These are phyloP conservation scores for Colletotrichum melonis DNA, from an alignment of 2,329 filamentous ascomycete species.

Conservation along the genomic window DNA sequence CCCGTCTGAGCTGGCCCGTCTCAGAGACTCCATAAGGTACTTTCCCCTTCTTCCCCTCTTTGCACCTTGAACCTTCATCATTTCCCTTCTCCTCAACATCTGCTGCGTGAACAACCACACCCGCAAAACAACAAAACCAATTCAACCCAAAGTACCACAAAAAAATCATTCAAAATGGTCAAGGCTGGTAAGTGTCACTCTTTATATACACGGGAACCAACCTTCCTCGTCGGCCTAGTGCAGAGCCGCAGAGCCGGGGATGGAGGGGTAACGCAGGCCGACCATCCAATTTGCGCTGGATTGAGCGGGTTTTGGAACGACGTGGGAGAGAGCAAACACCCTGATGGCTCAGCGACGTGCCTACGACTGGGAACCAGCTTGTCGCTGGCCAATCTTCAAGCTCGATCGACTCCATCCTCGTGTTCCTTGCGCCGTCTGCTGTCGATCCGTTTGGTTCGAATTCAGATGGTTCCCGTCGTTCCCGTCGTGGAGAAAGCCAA, in stretches of 20 bases:
- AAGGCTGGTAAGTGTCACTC: constrained; percentile 83
- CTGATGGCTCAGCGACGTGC: constrained; percentile 43
- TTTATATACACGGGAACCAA: constrained; percentile 40
- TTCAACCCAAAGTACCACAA: constrained; percentile 46
- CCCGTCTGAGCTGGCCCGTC: neutral
- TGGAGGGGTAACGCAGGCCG: constrained; percentile 44
- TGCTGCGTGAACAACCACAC: constrained; percentile 12
- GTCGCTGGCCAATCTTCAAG: constrained; percentile 31
- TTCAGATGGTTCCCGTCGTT: constrained; percentile 15
- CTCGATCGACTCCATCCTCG: constrained; percentile 12
- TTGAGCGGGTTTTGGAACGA: constrained; percentile 68
- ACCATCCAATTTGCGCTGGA: constrained; percentile 54
- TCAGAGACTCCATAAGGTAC: constrained; percentile 27
- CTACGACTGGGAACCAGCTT: constrained; percentile 10
- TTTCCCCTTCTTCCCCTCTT: constrained; percentile 32
- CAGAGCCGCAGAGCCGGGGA: constrained; percentile 30
- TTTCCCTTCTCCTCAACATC: constrained; percentile 23
- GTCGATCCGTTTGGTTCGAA: constrained; percentile 18
- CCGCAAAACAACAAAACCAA: constrained; percentile 17
- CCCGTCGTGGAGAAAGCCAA: constrained; percentile 5
- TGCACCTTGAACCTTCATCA: constrained; percentile 14
- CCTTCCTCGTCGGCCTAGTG: constrained; percentile 36
- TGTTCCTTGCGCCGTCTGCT: constrained; percentile 17
- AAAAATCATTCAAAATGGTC: constrained; percentile 87
- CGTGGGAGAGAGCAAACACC: constrained; percentile 41